phyloP scores from a whole-genome alignment of 2,329 filamentous ascomycete genomes.

The Apiospora rasikravindrae region DNA sequence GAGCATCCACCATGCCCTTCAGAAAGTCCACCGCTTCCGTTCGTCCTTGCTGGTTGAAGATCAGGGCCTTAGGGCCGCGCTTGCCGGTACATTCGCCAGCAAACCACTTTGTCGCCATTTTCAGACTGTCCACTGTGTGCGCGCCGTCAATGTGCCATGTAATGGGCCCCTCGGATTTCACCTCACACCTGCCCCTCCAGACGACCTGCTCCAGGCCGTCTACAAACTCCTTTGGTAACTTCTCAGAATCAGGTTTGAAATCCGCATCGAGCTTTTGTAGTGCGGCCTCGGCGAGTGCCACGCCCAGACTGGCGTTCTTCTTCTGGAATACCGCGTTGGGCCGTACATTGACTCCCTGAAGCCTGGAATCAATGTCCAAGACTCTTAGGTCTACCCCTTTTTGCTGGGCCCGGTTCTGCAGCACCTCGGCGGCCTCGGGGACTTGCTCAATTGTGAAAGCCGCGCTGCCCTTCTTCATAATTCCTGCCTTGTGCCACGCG shows the following conservation, averaged over 20 bases:
- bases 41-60: conserved; percentile 61
- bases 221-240: conserved; percentile 68
- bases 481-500: conserved; percentile 76
- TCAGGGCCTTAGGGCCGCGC: conserved; percentile 58
- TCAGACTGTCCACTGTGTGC: conserved; percentile 89
- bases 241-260: conserved; percentile 30
- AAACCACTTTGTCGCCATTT: conserved; percentile 84
- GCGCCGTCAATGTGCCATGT: conserved; percentile 92
- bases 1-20: conserved; percentile 47
- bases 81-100: conserved; percentile 46
- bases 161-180: conserved; percentile 59
- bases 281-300: conserved; percentile 57
- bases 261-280: conserved; percentile 50
- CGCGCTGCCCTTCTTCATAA: conserved; percentile 65
- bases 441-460: conserved; percentile 64
- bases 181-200: conserved; percentile 80
- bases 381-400: conserved; percentile 54
- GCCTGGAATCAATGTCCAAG: conserved; percentile 51
- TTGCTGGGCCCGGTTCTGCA: conserved; percentile 57
- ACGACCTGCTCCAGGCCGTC: conserved; percentile 76
- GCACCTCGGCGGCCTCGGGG: conserved; percentile 48
- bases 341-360: conserved; percentile 52
- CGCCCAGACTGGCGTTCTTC: conserved; percentile 56
- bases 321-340: conserved; percentile 64
- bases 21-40: conserved; percentile 43